A percentile compares a stretch with the other conserved stretches of the same genome.
These are phyloP conservation scores for Zoysia pacifica DNA, from an alignment of 176 grass and related monocot genomes.

Conservation along the genomic window DNA sequence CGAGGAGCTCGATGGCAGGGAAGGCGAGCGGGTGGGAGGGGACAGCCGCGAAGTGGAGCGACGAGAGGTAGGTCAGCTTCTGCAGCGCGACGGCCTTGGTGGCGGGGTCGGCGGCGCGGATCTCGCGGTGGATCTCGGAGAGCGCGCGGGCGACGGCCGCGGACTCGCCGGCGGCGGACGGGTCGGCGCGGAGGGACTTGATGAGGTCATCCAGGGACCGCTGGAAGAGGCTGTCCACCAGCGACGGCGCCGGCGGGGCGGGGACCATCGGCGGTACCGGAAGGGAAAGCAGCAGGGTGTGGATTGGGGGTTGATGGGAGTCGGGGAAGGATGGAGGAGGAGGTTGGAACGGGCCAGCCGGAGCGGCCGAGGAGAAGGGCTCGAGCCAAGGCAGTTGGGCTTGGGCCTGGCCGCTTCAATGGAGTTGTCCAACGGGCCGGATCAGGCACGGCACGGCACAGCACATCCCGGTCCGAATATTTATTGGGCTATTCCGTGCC, in stretches of 20 bases:
- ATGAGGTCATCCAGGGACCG: slow-evolving; percentile 82
- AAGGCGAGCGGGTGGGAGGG: slow-evolving; percentile 72
- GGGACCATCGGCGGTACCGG: neutral
- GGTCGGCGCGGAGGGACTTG: slow-evolving; percentile 63
- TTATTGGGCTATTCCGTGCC: no score
- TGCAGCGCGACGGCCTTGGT: slow-evolving; percentile 73
- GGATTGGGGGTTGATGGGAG: neutral
- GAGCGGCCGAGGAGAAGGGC: neutral
- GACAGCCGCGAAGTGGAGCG: slow-evolving; percentile 59
- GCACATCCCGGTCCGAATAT: no score
- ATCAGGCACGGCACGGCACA: no score
- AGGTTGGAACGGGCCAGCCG: neutral
- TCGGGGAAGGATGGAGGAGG: neutral
- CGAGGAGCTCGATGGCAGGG: slow-evolving; percentile 82
- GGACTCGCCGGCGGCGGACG: slow-evolving; percentile 54
- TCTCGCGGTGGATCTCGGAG: slow-evolving; percentile 93
- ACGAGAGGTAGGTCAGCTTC: slow-evolving; percentile 89
- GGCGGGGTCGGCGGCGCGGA: slow-evolving; percentile 62
- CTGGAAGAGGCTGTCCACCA: slow-evolving; percentile 88
- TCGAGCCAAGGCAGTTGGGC: neutral
- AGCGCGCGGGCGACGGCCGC: slow-evolving; percentile 52
- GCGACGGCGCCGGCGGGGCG: slow-evolving; percentile 26
- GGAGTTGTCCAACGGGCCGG: no score
- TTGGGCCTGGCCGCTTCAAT: neutral
- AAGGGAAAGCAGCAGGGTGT: neutral